Evolutionary conservation across 2,329 filamentous ascomycete genomes (phyloP), one percentile per base, ranked within the genome.

Genomic region (Ophiostoma pallidulum): DNA sequence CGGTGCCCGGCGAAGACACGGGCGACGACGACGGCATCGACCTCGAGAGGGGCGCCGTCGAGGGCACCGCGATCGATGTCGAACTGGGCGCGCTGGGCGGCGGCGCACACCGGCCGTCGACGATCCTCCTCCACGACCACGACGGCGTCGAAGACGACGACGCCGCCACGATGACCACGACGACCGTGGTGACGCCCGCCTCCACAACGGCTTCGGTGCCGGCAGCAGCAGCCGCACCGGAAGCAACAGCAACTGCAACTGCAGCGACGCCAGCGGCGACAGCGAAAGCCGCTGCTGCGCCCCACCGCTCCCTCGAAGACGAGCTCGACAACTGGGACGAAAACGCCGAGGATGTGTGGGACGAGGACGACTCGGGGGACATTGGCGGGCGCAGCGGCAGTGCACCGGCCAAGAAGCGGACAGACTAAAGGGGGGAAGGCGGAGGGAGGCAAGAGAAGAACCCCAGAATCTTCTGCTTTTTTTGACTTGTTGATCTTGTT

Each of bases 301-400:
- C 38, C 60, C 60, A 3, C 56, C 13, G 51, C 53, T 58, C 69
- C 1, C 61, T 94, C 18, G 89, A 94, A 56, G 78, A 91, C 50
- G 86, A 94, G 67, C 76, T 95, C 8, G 90, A 95, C 60, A 88
- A 91, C 56, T 95, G 90, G 89, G 89, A 95, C 60, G 90, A 95
- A 67, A 92, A 95, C 53, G 75, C 72, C 3, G 65, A 69, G 16
- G 76, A 80, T 54, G 67, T 72, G 10, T 78, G 75, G 75, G 74
- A 75, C 24, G 73, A 71, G 8, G 72, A 73, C 20, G 50, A 49
- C 31, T 29, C 31, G 28, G 60, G 59, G 4, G 60, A 62, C 19
- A 41, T 41, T 14, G 56, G 45, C 13, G 46, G n/a, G n/a, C n/a
- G n/a, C n/a, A n/a, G 38, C 8, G 31, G 32, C 6, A 35, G 53